Conservation (phyloP, 768 basidiomycete species). For the Xerocomellus chrysenteron region DNA sequence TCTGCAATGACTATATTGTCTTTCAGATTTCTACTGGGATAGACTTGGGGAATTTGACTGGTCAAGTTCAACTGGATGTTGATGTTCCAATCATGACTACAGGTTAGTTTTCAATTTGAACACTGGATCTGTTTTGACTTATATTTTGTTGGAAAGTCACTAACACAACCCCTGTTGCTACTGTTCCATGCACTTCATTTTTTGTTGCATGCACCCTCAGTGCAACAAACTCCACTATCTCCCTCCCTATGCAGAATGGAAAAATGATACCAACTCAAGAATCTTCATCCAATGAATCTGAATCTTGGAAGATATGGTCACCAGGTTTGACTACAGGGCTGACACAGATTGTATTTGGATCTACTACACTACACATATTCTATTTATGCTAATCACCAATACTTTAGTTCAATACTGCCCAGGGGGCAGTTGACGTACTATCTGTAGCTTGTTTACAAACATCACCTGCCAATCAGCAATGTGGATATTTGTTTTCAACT, state of each 20-base stretch:
- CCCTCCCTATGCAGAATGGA: conserved; percentile 3
- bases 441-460: not conserved
- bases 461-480: not conserved
- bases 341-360: not conserved
- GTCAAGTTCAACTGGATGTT: not conserved
- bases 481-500: not conserved
- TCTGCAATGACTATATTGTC: not conserved
- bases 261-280: not conserved
- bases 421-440: not conserved
- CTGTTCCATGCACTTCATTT: not conserved
- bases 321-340: not conserved
- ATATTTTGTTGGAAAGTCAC: not conserved
- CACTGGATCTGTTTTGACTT: not conserved
- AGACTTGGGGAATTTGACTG: conserved; percentile 1
- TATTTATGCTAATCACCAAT: not conserved
- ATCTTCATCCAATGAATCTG: not conserved
- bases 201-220: conserved; percentile 8
- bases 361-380: not conserved
- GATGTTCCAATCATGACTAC: not conserved
- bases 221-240: not conserved
- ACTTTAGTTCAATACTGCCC: not conserved
- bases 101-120: not conserved
- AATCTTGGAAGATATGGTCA: conserved; percentile 6
- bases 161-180: fast-evolving
- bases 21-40: not conserved